These are phyloP conservation scores for Pseudocercospora eumusae DNA, from an alignment of 2,329 filamentous ascomycete species.

Conservation along the genomic window DNA sequence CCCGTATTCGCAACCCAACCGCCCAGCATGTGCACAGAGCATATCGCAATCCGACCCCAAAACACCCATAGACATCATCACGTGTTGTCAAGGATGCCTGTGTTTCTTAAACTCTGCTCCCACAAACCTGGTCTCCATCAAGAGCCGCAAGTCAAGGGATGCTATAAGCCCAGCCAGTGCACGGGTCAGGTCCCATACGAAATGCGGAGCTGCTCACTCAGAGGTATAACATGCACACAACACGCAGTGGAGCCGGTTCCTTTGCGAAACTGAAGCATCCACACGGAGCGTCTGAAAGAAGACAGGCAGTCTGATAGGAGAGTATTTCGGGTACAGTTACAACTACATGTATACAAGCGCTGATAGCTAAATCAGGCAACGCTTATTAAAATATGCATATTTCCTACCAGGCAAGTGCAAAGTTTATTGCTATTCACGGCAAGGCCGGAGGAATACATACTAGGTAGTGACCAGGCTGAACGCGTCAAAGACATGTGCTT, in stretches of 20 bases:
- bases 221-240: background rate
- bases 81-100: background rate
- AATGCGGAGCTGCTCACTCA: background rate
- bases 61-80: background rate
- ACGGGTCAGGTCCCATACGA: background rate
- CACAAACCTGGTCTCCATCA: constrained; percentile 5
- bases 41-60: background rate
- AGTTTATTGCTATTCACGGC: constrained; percentile 5
- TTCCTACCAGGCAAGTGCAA: background rate
- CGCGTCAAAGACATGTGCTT: constrained; percentile 3
- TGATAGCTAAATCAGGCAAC: background rate
- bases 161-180: background rate
- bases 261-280: too few relatives aligned
- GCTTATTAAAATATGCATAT: background rate
- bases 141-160: constrained; percentile 8
- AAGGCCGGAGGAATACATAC: background rate
- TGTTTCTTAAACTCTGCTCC: background rate
- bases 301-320: too few relatives aligned
- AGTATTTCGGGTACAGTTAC: too few relatives aligned
- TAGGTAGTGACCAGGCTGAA: background rate
- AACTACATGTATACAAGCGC: background rate
- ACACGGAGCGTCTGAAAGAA: too few relatives aligned
- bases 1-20: background rate
- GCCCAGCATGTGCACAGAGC: background rate
- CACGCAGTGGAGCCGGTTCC: too few relatives aligned